Conservation (phyloP, 2,329 filamentous ascomycete genomes). For the Aspergillus flavus region DNA sequence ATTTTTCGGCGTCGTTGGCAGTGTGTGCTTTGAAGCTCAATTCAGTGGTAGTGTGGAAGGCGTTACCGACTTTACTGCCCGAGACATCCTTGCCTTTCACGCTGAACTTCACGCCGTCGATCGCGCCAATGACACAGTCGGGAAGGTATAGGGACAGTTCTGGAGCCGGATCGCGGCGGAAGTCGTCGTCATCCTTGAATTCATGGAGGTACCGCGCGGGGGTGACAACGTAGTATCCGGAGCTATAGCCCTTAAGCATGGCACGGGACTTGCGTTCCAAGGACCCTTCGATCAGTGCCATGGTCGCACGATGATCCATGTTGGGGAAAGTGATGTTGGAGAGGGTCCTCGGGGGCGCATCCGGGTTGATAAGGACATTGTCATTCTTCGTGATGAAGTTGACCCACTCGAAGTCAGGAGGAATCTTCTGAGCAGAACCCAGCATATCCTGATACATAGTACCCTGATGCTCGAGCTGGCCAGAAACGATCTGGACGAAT, state of each 20-base stretch:
- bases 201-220: conserved; percentile 89
- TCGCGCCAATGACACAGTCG: conserved; percentile 76
- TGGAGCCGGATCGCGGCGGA: conserved; percentile 61
- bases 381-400: conserved; percentile 75
- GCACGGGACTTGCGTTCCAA: conserved; percentile 90
- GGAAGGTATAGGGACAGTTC: conserved; percentile 91
- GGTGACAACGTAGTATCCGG: conserved; percentile 87
- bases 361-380: conserved; percentile 75
- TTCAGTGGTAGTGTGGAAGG: conserved; percentile 78
- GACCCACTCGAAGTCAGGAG: conserved; percentile 87
- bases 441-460: conserved; percentile 84
- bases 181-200: conserved; percentile 88
- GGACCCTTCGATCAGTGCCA: conserved; percentile 81
- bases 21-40: conserved; percentile 86
- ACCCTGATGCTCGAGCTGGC: conserved; percentile 79
- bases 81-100: conserved; percentile 93
- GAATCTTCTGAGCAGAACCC: conserved; percentile 72
- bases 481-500: conserved; percentile 78
- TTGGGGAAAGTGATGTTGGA: conserved; percentile 82
- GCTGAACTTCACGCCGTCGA: conserved; percentile 81
- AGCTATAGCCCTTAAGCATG: conserved; percentile 75
- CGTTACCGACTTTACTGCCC: conserved; percentile 74
- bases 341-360: conserved; percentile 71
- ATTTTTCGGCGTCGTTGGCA: conserved; percentile 76
- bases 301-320: conserved; percentile 77